Base-by-base conservation (phyloP, 1,139 yeast genomes). In the Kodamaea suecica region DNA sequence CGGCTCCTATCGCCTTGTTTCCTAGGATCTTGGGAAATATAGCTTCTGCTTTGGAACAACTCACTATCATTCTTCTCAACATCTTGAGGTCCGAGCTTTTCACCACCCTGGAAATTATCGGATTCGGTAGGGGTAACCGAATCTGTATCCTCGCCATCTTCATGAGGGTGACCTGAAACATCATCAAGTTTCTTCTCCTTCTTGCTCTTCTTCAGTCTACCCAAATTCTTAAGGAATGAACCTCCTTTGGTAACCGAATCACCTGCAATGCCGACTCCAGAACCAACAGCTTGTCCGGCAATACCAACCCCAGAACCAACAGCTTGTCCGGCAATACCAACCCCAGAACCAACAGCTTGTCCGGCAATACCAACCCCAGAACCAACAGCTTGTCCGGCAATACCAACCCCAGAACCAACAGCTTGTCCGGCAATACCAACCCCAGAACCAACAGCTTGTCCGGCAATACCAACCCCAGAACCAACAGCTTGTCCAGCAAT, bases 191-290 rank as follows among this genome's bases (percentile, higher is more conserved):
- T 26, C 29, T 26, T 31, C 31, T 36, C 30, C 45, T 40, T 33
- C 45, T 43, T n/a, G n/a, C n/a, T 27, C 47, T 48, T 51, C 38
- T 51, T 56, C 23, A 16, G 20, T 27, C 30, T 27, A 20, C 58
- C 58, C 23, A 66, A 51, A 3, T 66, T 61, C 49, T 63, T 66
- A 30, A 64, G 47, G 47, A 66, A 55, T 4, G 61, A 53, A 4
- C 73, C 67, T 31, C 79, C 79, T 41, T 66, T 70, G 26, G 62
- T 52, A n/a, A 71, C 53, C 17, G 73, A 74, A 36, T 70, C 76
- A 8, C 65, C 55, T 8, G 69, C 72, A 19, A 57, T 50, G 4
- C 68, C 70, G 23, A 57, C 57, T 28, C 62, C 63, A 12, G 55
- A 52, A 12, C 55, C 58, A 26, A 50, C 54, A 4, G 50, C 52